Conservation (phyloP, 1,284 basidiomycete species). For the Mycosarcoma mackinlayi region DNA sequence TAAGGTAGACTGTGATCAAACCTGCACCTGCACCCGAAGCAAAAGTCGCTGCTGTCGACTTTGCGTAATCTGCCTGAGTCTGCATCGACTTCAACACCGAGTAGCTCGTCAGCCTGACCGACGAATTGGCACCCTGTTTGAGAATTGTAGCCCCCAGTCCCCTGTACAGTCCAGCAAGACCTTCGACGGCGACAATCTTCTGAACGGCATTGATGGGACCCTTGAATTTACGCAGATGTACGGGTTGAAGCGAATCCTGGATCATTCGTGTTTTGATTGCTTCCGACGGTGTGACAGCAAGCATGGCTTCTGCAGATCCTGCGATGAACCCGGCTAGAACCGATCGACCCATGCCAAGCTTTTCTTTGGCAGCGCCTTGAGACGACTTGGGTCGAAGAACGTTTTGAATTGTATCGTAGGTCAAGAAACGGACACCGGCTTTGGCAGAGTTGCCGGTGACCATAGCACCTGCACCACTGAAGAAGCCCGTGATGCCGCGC, state of each 20-base stretch:
- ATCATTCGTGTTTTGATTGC: conserved; percentile 99
- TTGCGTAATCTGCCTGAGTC: conserved; percentile 34
- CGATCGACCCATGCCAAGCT: conserved; percentile 16
- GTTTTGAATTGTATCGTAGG: conserved; percentile 89
- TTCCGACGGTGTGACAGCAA: conserved; percentile 95
- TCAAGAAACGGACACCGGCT: conserved; percentile 91
- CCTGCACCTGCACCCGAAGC: conserved; percentile 82
- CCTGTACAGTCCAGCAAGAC: conserved; percentile 80
- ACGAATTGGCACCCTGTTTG: conserved; percentile 95
- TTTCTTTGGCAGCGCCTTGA: background rate
- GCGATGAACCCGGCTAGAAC: conserved; percentile 84
- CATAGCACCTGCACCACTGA: conserved; percentile 31
- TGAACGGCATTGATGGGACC: conserved; percentile 14
- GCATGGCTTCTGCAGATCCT: conserved; percentile 88
- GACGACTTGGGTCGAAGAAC: conserved; percentile 15
- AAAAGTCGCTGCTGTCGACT: conserved; percentile 77
- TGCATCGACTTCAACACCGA: conserved; percentile 77
- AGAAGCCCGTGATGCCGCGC: conserved; percentile 15
- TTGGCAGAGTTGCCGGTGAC: conserved; percentile 50
- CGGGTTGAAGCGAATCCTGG: conserved; percentile 85
- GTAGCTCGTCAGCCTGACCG: conserved; percentile 92
- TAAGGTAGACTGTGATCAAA: conserved; percentile 83
- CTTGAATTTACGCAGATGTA: conserved; percentile 76
- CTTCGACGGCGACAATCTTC: conserved; percentile 72
- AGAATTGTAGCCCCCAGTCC: conserved; percentile 86